phyloP scores from a whole-genome alignment of 306 rosid genomes.

The Vicia sativa region DNA sequence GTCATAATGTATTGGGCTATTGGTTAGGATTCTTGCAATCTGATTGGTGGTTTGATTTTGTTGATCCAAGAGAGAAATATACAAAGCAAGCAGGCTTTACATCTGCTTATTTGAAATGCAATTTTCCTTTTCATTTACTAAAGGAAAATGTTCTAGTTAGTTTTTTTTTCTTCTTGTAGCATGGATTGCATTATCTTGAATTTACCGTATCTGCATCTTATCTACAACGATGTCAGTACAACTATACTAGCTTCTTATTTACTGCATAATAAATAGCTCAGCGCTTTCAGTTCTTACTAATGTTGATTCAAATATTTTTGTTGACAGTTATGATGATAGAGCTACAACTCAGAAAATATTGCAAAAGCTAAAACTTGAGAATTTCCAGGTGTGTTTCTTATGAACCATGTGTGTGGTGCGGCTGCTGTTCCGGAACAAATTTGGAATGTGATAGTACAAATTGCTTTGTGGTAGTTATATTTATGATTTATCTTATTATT shows the following conservation, averaged over 20 bases:
- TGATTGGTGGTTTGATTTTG: slow-evolving; percentile 3
- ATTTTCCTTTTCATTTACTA: neutral
- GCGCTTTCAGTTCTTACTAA: slow-evolving; percentile 12
- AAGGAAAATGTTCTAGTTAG: neutral
- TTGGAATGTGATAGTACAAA: slow-evolving; percentile 2
- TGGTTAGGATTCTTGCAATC: neutral
- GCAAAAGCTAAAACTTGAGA: slow-evolving; percentile 73
- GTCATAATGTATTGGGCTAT: neutral
- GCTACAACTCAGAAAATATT: slow-evolving; percentile 67
- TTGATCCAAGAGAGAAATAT: slow-evolving; percentile 3
- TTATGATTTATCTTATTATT: slow-evolving; percentile 31
- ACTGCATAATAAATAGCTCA: neutral
- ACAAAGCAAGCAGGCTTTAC: slow-evolving; percentile 1
- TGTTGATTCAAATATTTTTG: slow-evolving; percentile 23
- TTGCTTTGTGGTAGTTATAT: slow-evolving; percentile 21
- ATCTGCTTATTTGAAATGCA: neutral
- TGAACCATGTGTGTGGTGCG: slow-evolving; percentile 6
- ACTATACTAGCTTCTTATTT: slow-evolving; percentile 26
- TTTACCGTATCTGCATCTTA: slow-evolving; percentile 2
- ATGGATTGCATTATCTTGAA: slow-evolving; percentile 3
- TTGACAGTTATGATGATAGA: slow-evolving; percentile 78
- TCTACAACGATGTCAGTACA: slow-evolving; percentile 12
- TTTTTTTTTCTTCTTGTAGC: neutral
- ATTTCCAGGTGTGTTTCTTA: slow-evolving; percentile 71
- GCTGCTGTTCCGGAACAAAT: slow-evolving; percentile 33